These are phyloP conservation scores for Teratosphaeriaceae sp. DNA, from an alignment of 2,329 filamentous ascomycete species.

Conservation along the genomic window DNA sequence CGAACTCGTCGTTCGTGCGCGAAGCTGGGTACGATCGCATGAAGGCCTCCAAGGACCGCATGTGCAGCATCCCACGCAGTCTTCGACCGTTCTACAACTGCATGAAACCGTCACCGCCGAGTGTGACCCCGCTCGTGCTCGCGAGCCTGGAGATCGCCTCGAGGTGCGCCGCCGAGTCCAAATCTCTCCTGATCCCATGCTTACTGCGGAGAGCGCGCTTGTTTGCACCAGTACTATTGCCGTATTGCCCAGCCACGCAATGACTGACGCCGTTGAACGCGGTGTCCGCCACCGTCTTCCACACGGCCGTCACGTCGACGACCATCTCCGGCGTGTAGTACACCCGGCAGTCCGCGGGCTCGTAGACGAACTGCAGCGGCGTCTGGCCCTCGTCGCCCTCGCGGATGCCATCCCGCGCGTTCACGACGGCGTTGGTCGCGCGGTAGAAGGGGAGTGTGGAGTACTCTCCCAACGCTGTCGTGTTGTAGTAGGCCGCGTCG, in stretches of 20 bases:
- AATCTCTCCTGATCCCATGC: slow-evolving; percentile 14
- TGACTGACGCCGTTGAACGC: slow-evolving; percentile 24
- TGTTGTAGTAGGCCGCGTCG: slow-evolving; percentile 21
- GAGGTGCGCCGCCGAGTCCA: slow-evolving; percentile 16
- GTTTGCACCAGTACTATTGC: slow-evolving; percentile 3
- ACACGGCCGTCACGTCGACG: slow-evolving; percentile 40
- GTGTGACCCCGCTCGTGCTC: slow-evolving; percentile 12
- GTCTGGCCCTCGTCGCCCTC: slow-evolving; percentile 31
- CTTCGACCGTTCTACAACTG: no score
- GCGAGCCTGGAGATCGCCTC: slow-evolving; percentile 16
- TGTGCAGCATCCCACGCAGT: no score
- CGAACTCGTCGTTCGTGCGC: no score
- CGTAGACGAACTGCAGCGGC: slow-evolving; percentile 45
- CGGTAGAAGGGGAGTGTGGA: slow-evolving; percentile 21
- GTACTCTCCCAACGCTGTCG: slow-evolving; percentile 23
- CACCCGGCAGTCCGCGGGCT: slow-evolving; percentile 45
- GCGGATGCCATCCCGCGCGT: slow-evolving; percentile 26
- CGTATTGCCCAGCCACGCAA: slow-evolving; percentile 26
- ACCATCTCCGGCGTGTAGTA: slow-evolving; percentile 48
- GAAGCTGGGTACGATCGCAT: no score
- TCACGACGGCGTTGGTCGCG: slow-evolving; percentile 18
- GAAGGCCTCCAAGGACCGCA: no score
- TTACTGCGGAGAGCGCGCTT: slow-evolving; percentile 7
- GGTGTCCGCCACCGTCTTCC: slow-evolving; percentile 36
- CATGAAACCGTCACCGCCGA: slow-evolving; percentile 17